Evolutionary conservation across 2,329 filamentous ascomycete species (phyloP), one percentile per base, ranked within the genome.

Genomic region (Diaporthe vaccinii): DNA sequence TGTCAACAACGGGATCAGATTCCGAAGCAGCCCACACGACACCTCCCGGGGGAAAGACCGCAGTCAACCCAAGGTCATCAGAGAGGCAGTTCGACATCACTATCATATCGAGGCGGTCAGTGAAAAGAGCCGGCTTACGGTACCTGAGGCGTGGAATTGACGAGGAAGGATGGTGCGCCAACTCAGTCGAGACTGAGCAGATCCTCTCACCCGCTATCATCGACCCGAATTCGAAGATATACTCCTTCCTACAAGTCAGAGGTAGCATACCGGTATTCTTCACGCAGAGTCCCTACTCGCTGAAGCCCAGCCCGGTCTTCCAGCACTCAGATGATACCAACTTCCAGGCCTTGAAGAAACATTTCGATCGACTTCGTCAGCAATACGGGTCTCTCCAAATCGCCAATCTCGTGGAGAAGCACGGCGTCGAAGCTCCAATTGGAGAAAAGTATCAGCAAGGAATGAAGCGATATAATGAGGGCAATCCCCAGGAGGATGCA

Each of bases 241-340:
- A 95, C 82, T 98, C 95, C 0, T 97, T 98, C 79, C 86, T 97
- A 4, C 97, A 99, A 82, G 88, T 95, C 34, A 91, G 97, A 78
- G 96, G 96, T 9, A 98, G 96, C 31, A 98, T 98, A 77, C 97
- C 97, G 0, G 84, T 98, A 0, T 98, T 97, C 86, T 99, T 98
- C 82, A 97, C 96, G 0, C 97, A 99, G 81, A 95, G 94, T 0
- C 96, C 96, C 0, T 98, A 98, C 83, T 95, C 95, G 14, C 91
- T 98, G 78, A 98, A 98, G 81, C 97, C 97, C 0, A 89, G 94
- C 15, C 95, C 96, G 0, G 90, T 94, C 20, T 86, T 97, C 49
- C 94, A 95, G 82, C 95, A 98, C 78, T 97, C 95, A 0, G 86
- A 90, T 4, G 91, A 94, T 61, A 92, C 92, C 17, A 99, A 98